Evolutionary conservation across 2,329 filamentous ascomycete genomes (phyloP).

Genomic region (Cordyceps javanica): DNA sequence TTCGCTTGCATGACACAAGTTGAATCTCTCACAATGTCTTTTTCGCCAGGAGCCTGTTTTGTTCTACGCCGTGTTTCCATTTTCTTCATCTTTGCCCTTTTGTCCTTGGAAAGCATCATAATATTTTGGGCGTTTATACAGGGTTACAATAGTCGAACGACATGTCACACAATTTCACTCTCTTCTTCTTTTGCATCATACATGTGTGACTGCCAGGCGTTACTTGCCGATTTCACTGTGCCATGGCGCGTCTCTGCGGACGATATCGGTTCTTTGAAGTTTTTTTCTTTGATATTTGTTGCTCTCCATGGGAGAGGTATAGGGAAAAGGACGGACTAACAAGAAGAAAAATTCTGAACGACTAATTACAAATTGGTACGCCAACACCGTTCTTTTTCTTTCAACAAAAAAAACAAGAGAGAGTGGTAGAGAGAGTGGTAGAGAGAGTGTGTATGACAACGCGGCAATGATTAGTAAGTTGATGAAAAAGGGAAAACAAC

Average conservation of each 20-base stretch:
- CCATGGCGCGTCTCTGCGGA: background rate
- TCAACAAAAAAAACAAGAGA: background rate
- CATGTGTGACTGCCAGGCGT: no score
- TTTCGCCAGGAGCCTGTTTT: no score
- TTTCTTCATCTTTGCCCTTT: background rate
- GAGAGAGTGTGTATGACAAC: slow-evolving; percentile 7
- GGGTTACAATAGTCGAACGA: background rate
- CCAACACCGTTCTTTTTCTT: slow-evolving; percentile 8
- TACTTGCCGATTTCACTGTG: no score
- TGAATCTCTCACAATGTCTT: no score
- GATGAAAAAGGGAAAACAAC: background rate
- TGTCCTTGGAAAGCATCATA: background rate
- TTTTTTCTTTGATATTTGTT: background rate
- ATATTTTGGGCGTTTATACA: background rate
- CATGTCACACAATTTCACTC: background rate
- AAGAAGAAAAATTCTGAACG: background rate
- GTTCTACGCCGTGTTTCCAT: background rate
- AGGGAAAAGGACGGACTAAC: slow-evolving; percentile 17
- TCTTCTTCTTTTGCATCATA: background rate
- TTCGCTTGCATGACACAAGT: background rate
- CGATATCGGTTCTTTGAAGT: background rate
- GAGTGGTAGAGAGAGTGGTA: background rate
- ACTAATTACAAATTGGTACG: slow-evolving; percentile 11
- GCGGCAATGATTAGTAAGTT: slow-evolving; percentile 1
- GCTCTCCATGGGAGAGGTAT: background rate